Conservation (phyloP, 2,329 filamentous ascomycete genomes). For the Aspergillus sp. region DNA sequence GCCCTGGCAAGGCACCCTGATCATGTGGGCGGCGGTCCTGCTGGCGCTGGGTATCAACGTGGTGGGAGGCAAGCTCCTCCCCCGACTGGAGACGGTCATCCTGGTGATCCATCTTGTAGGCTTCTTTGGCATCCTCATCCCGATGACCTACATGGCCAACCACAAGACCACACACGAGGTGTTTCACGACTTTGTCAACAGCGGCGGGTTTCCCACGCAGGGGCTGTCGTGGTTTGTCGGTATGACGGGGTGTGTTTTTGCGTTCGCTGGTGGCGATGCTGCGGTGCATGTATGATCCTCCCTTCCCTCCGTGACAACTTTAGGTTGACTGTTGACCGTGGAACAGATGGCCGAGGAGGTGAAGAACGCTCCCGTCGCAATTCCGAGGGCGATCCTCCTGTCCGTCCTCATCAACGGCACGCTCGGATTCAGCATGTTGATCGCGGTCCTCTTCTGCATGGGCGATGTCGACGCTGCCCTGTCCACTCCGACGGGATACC, state of each 20-base stretch:
- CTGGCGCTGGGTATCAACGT: constrained; percentile 44
- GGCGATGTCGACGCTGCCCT: constrained; percentile 30
- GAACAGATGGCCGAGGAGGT: constrained; percentile 39
- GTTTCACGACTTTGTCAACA: constrained; percentile 49
- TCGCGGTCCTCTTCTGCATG: constrained; percentile 39
- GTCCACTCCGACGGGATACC: constrained; percentile 26
- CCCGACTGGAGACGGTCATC: constrained; percentile 48
- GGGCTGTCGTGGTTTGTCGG: constrained; percentile 40
- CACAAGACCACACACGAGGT: constrained; percentile 41
- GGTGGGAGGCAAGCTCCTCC: constrained; percentile 41
- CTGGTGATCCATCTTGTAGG: constrained; percentile 51
- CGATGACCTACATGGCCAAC: constrained; percentile 43
- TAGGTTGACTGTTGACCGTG: too few species aligned
- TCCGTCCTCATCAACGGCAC: constrained; percentile 35
- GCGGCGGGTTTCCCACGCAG: constrained; percentile 43
- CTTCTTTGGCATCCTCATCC: constrained; percentile 52
- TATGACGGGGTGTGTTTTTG: constrained; percentile 33
- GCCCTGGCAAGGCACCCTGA: constrained; percentile 50
- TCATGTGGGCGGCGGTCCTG: constrained; percentile 44
- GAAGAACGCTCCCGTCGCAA: constrained; percentile 31
- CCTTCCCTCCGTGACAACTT: not conserved
- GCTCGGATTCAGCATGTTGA: constrained; percentile 35
- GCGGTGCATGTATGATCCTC: constrained; percentile 34
- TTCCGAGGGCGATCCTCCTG: constrained; percentile 37
- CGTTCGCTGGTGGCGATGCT: constrained; percentile 37